phyloP scores from a whole-genome alignment of 2,329 filamentous ascomycete species.

The Ceratocystis papillata region DNA sequence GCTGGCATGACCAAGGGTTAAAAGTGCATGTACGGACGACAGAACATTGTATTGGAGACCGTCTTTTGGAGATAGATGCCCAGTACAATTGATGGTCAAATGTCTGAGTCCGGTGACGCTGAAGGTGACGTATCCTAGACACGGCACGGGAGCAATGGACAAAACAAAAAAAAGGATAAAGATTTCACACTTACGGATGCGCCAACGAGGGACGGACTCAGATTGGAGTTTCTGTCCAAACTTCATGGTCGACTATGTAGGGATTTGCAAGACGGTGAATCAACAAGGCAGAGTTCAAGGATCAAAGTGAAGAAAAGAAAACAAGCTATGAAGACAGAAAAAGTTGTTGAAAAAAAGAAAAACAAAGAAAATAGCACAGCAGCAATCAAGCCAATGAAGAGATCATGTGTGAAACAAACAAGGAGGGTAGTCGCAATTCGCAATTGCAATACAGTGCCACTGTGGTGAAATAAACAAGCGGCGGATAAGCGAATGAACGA shows the following conservation, averaged over 20 bases:
- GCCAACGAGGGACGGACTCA: constrained; percentile 24
- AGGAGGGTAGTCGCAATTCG: neutral
- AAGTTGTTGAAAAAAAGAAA: neutral
- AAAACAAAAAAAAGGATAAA: neutral
- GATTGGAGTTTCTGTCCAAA: constrained; percentile 30
- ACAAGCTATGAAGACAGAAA: neutral
- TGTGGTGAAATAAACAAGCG: neutral
- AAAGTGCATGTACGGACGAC: neutral
- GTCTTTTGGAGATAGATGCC: neutral
- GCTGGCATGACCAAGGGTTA: neutral
- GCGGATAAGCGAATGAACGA: neutral
- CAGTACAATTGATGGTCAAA: neutral
- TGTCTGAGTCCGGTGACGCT: neutral
- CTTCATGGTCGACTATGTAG: constrained; percentile 30
- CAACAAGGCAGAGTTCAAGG: too few relatives aligned
- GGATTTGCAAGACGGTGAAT: neutral
- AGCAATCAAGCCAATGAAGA: neutral
- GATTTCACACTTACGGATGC: constrained; percentile 22
- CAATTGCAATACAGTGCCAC: neutral
- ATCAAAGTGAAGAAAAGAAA: neutral
- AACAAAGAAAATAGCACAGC: neutral
- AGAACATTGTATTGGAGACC: neutral
- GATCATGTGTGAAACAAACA: neutral
- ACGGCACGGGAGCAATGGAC: neutral
- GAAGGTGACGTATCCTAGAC: neutral